Evolutionary conservation across 495 filamentous ascomycete genomes (phyloP), one percentile per base, ranked within the genome.

Genomic region (Articulospora tetracladia): DNA sequence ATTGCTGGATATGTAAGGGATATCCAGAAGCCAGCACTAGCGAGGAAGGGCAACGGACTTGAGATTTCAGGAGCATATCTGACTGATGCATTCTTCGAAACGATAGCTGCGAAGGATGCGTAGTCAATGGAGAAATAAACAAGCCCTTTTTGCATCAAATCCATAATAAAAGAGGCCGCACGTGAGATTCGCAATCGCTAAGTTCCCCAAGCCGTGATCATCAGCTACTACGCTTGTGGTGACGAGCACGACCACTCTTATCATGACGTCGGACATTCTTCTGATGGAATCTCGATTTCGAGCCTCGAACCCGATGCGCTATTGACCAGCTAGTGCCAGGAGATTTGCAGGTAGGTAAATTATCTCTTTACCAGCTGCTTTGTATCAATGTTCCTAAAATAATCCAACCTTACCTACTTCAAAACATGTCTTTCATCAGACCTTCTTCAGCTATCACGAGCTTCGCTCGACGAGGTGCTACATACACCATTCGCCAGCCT

Each of bases 341-440:
- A 11, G 39, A 44, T 7, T 44, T 3, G 39, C 4, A 15, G 39
- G 39, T 19, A 44, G 55, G 41, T 57, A 48, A 49, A 41, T 49
- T n/a, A 13, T 20, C 1, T 49, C 2, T 48, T 34, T 15, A 27
- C 25, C 30, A 8, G 24, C 10, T 30, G 3, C 15, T 19, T 13
- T 2, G 3, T 1, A 36, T 28, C 46, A 22, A 30, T 15, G 23
- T 50, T 25, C 19, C 10, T 27, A 32, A 23, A n/a, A 3, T 24
- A 48, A 20, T 49, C 49, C 55, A 34, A 49, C 12, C 3, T 25
- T 27, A 54, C 7, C 3, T 7, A 19, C 24, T 19, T 20, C 15
- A 48, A 7, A 44, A 3, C n/a, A 59, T 59, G 56, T 20, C 56
- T 59, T 27, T 52, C 32, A 36, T 52, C 30, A 27, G 56, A 52